Conservation (phyloP, 164 flowering plant genomes). For the Stephania yunnanensis region DNA sequence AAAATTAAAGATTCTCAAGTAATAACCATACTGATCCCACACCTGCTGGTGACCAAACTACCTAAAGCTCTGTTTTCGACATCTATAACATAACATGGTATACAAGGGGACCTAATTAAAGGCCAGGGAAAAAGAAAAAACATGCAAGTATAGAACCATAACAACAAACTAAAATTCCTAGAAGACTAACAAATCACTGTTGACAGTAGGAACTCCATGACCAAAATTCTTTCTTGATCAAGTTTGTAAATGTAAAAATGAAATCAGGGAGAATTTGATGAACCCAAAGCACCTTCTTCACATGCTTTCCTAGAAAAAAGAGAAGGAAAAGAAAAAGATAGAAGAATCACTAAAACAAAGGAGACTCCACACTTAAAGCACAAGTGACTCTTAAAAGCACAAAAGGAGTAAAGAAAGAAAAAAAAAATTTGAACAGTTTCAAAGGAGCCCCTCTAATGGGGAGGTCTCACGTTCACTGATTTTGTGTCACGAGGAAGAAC, state of each 20-base stretch:
- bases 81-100: no score
- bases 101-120: no score
- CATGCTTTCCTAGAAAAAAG: background rate
- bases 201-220: background rate
- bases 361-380: background rate
- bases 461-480: background rate
- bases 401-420: background rate
- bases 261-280: background rate
- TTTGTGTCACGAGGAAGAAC: background rate
- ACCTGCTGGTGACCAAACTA: no score
- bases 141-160: background rate
- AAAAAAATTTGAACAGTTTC: background rate
- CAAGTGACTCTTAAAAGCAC: background rate
- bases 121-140: no score
- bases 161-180: background rate
- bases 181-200: background rate
- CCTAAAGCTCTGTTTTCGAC: no score
- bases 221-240: background rate
- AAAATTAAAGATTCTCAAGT: no score
- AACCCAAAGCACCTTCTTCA: background rate
- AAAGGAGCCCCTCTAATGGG: background rate
- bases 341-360: background rate
- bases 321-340: background rate
- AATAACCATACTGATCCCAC: no score
- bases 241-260: background rate